Evolutionary conservation across 768 basidiomycete species (phyloP).

Genomic region (Chalciporus pseudorubinellus): DNA sequence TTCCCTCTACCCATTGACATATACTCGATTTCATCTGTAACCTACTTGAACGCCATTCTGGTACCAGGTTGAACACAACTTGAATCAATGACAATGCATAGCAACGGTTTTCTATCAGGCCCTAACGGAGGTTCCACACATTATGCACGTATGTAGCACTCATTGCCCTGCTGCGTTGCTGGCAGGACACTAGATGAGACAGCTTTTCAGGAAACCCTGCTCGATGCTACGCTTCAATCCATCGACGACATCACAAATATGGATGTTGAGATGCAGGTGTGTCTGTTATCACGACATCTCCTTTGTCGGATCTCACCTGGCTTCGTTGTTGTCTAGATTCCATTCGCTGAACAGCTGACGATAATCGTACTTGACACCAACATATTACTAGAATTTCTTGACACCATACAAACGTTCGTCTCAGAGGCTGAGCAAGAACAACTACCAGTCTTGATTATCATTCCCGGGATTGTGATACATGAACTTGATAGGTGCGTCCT

Average conservation of each 20-base stretch:
- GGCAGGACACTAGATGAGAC: neutral
- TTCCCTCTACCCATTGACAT: too few relatives aligned
- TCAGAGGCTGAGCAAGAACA: slow-evolving; percentile 50
- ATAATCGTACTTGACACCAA: slow-evolving; percentile 78
- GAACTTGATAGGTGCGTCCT: slow-evolving; percentile 69
- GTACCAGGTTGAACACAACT: neutral
- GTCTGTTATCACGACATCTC: slow-evolving; percentile 11
- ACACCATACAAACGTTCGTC: slow-evolving; percentile 62
- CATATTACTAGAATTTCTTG: slow-evolving; percentile 66
- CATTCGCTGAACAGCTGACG: slow-evolving; percentile 39
- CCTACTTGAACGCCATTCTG: neutral
- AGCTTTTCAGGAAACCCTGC: slow-evolving; percentile 12
- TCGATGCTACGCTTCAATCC: slow-evolving; percentile 44
- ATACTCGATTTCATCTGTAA: neutral
- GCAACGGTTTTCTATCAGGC: neutral
- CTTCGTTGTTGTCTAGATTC: slow-evolving; percentile 31
- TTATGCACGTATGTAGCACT: slow-evolving; percentile 10
- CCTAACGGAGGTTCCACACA: neutral
- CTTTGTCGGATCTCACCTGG: neutral
- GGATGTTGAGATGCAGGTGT: slow-evolving; percentile 75
- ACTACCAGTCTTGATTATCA: slow-evolving; percentile 58
- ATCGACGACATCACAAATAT: slow-evolving; percentile 57
- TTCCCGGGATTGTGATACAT: slow-evolving; percentile 72
- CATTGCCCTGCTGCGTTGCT: neutral
- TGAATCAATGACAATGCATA: slow-evolving; percentile 7